phyloP scores from a whole-genome alignment of 2,329 filamentous ascomycete species.

The Fusarium napiforme region DNA sequence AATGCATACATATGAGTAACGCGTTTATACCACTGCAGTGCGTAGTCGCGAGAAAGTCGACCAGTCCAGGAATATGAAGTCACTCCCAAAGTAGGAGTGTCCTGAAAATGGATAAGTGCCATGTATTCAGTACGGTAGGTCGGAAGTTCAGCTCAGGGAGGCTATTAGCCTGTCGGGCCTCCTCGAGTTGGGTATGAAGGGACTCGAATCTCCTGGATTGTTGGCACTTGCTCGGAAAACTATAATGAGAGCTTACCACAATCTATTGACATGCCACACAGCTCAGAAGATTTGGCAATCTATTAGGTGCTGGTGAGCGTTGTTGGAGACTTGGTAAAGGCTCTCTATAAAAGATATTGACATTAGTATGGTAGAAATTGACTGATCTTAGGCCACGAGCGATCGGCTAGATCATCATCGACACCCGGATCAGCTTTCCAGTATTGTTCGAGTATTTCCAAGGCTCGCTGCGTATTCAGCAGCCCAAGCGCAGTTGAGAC shows the following conservation, averaged over 20 bases:
- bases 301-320: neutral
- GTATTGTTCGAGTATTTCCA: conserved; percentile 28
- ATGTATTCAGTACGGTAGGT: neutral
- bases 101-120: neutral
- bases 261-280: neutral
- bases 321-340: neutral
- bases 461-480: conserved; percentile 23
- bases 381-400: conserved; percentile 18
- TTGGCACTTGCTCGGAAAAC: neutral
- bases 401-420: conserved; percentile 24
- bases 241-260: neutral
- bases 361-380: conserved; percentile 27
- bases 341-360: neutral
- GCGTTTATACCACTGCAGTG: neutral
- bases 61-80: neutral
- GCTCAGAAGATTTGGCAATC: neutral
- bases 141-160: neutral
- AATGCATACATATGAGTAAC: neutral
- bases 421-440: conserved; percentile 20
- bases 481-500: conserved; percentile 24
- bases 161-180: neutral
- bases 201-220: neutral
- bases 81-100: neutral
- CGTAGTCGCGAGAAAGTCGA: neutral
- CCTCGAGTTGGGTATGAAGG: neutral